These are phyloP conservation scores for Candida ulmi DNA, from an alignment of 805 yeast genomes.

Conservation along the genomic window DNA sequence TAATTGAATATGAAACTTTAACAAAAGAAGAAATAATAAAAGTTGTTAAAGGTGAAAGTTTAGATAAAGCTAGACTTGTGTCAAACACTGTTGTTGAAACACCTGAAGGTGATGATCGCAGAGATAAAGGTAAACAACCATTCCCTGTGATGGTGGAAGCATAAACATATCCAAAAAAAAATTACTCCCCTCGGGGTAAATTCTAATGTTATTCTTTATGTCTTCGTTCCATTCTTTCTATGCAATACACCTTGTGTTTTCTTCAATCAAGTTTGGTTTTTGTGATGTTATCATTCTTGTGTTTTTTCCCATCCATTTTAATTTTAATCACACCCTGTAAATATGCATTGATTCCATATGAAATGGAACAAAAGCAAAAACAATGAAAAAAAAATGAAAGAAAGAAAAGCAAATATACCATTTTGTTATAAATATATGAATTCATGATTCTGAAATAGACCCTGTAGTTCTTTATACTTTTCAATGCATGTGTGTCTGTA, in stretches of 20 bases:
- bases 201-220: too few species aligned
- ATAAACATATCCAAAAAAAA: too few species aligned
- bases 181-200: too few species aligned
- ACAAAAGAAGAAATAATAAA: conserved; percentile 87
- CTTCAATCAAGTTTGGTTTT: too few species aligned
- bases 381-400: not conserved
- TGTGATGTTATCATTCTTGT: not conserved
- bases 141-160: conserved; percentile 25
- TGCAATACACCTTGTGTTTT: not conserved
- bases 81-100: conserved; percentile 72
- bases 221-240: not conserved
- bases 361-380: too few species aligned
- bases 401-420: not conserved
- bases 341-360: not conserved
- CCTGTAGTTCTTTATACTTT: too few species aligned
- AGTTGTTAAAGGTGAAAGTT: conserved; percentile 72
- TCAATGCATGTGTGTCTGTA: too few species aligned
- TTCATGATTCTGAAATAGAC: too few species aligned
- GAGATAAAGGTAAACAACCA: conserved; percentile 28
- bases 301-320: not conserved
- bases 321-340: not conserved
- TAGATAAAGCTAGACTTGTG: conserved; percentile 61
- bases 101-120: conserved; percentile 40
- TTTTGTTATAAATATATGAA: too few species aligned
- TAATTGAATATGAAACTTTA: conserved; percentile 91